A percentile compares a stretch with the other conserved stretches of the same genome.
phyloP scores from a whole-genome alignment of 371 early-diverging fungal species.

The Ordospora pajunii region DNA sequence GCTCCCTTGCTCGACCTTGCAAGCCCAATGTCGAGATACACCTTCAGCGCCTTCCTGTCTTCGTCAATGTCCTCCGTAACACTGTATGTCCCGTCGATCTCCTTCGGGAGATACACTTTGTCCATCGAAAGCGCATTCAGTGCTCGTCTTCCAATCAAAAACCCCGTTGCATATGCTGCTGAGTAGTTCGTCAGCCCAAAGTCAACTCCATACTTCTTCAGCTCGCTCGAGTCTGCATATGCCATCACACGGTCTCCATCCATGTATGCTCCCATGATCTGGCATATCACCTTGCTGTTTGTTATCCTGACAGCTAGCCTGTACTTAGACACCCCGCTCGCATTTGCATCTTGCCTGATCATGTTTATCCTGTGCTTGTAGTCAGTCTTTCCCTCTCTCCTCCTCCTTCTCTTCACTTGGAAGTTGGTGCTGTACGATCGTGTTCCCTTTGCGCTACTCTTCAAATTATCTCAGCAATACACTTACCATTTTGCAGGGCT shows the following conservation, averaged over 20 bases:
- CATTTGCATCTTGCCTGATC: slow-evolving; percentile 95
- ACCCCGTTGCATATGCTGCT: slow-evolving; percentile 96
- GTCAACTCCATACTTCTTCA: slow-evolving; percentile 89
- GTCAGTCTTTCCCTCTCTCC: slow-evolving; percentile 94
- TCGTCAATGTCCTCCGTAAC: slow-evolving; percentile 76
- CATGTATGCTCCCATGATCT: slow-evolving; percentile 92
- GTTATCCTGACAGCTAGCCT: slow-evolving; percentile 98
- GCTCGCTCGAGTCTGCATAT: slow-evolving; percentile 94
- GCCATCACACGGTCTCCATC: slow-evolving; percentile 91
- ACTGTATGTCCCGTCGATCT: slow-evolving; percentile 79
- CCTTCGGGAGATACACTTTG: slow-evolving; percentile 71
- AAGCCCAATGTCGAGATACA: slow-evolving; percentile 96
- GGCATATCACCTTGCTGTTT: slow-evolving; percentile 90
- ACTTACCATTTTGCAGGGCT: slow-evolving; percentile 30
- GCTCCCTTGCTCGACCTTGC: slow-evolving; percentile 95
- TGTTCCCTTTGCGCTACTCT: slow-evolving; percentile 29
- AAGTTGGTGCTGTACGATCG: slow-evolving; percentile 70
- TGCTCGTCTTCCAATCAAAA: slow-evolving; percentile 87
- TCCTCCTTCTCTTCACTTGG: slow-evolving; percentile 62
- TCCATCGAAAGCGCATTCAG: slow-evolving; percentile 74
- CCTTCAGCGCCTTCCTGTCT: slow-evolving; percentile 92
- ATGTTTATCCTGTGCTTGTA: slow-evolving; percentile 98
- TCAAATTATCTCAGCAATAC: neutral
- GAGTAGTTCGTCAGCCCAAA: slow-evolving; percentile 99
- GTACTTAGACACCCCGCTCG: slow-evolving; percentile 99